phyloP scores from a whole-genome alignment of 352 stramenopile species.

The Phytophthora boehmeriae region DNA sequence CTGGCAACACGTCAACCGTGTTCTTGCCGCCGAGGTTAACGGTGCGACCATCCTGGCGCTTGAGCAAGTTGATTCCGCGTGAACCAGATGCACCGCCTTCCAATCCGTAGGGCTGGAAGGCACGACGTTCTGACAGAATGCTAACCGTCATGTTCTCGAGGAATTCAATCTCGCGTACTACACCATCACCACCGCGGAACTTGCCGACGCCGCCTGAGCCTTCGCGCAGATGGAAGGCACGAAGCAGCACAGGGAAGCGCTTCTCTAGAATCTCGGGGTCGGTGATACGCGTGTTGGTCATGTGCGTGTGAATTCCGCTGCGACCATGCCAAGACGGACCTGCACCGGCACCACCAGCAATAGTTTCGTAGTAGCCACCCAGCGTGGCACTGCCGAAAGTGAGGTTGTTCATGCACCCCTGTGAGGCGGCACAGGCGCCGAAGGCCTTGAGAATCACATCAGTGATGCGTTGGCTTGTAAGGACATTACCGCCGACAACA shows the following conservation, averaged over 20 bases:
- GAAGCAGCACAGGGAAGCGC: slow-evolving; percentile 92
- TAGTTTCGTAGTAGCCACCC: slow-evolving; percentile 99
- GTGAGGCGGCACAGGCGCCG: slow-evolving; percentile 94
- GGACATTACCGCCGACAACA: slow-evolving; percentile 98
- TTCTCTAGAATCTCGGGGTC: slow-evolving; percentile 99
- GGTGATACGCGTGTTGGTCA: slow-evolving; percentile 99
- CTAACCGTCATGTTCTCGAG: slow-evolving; percentile 94
- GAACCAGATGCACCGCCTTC: slow-evolving; percentile 89
- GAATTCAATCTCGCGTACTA: slow-evolving; percentile 97
- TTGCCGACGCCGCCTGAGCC: slow-evolving; percentile 91
- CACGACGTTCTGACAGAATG: slow-evolving; percentile 97
- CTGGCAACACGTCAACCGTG: slow-evolving; percentile 91
- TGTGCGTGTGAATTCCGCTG: slow-evolving; percentile 98
- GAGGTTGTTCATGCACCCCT: slow-evolving; percentile 99
- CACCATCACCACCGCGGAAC: slow-evolving; percentile 94
- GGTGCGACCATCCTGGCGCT: slow-evolving; percentile 64
- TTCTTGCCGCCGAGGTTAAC: slow-evolving; percentile 93
- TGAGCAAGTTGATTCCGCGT: slow-evolving; percentile 94
- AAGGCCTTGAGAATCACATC: slow-evolving; percentile 99
- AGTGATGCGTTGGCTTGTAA: slow-evolving; percentile 97
- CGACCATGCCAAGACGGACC: slow-evolving; percentile 96
- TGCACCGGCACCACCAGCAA: slow-evolving; percentile 96
- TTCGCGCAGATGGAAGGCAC: slow-evolving; percentile 84
- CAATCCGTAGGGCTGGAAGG: slow-evolving; percentile 96
- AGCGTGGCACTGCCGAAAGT: slow-evolving; percentile 97